Evolutionary conservation across 2,329 filamentous ascomycete species (phyloP), one percentile per base, ranked within the genome.

Genomic region (Colletotrichum sp.): DNA sequence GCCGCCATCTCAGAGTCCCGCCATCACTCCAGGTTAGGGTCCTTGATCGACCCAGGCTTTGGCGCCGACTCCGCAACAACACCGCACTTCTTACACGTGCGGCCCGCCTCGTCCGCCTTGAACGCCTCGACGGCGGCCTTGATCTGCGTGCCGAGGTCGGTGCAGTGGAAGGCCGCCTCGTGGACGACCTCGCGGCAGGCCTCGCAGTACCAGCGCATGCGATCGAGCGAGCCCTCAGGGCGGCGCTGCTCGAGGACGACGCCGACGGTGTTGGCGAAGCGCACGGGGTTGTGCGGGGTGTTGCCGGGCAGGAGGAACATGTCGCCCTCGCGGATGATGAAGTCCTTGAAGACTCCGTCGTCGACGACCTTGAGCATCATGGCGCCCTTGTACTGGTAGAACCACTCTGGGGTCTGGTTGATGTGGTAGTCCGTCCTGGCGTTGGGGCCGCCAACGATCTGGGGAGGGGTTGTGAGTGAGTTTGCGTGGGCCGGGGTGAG

Each of bases 381-480:
- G 79, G 94, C 93, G 79, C 97, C 97, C 81, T 93, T 93, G 90
- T 98, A 93, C 86, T 98, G 96, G 90, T 97, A 98, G 92, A 98
- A 99, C 93, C 96, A 98, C 85, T 98, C 97, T 15, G 97, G 93
- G 1, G 96, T 98, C 81, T 93, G 89, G 89, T 98, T 98, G 91
- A 98, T 96, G 90, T 98, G 97, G 89, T 98, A 99, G 89, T 98
- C 97, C 72, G 96, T 98, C 78, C 97, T 93, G 77, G 95, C 95
- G 85, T 98, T 98, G 81, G 97, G 97, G 15, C 97, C 97, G 83
- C 97, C 97, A 77, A 99, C 96, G 80, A 98, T 96, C 94, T 93
- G 78, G 11, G 19, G 15, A 11, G 44, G 44, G 67, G 52, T 22
- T 39, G 63, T 72, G 34, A 36, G 65, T 66, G 39, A 63, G 73